Evolutionary conservation across 1,139 yeast genomes (phyloP), one percentile per base, ranked within the genome.

Genomic region (Kluyveromyces marxianus): DNA sequence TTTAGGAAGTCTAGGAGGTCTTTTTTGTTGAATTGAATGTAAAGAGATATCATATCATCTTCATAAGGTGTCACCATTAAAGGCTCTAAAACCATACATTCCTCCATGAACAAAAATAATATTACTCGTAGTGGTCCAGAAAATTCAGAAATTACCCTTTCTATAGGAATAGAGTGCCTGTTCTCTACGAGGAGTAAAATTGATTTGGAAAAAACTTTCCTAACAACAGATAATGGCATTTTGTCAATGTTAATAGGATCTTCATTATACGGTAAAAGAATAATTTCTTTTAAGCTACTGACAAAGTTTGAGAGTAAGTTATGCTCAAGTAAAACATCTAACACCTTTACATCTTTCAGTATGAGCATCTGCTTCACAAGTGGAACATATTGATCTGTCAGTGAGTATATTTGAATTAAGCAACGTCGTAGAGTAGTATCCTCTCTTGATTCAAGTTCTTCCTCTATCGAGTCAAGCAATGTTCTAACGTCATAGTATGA

Each of bases 361-460:
- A 62, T 63, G 7, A 83, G 69, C 54, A 86, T 66, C 58, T 85
- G 90, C 0, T 70, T 69, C 2, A 84, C 79, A 0, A 96, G 88
- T 34, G 74, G 72, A 5, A 69, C 66, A 2, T 83, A 85, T 38
- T 83, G 83, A 25, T 76, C 75, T 0, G 79, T 66, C 40, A 72
- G 69, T 7, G 82, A 68, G 53, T 82, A 83, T 7, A 88, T 57
- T 24, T 72, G 68, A 6, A 86, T 77, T 32, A 85, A 67, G n/a
- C 39, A 36, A 4, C 30, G 29, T 26, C 39, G 25, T 14, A 36
- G 30, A 4, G 4, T 36, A 4, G 24, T 14, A 4, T 7, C 8
- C 30, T 36, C 39, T 36, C n/a, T 59, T 14, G 63, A 56, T 33
- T 61, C 60, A 26, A 57, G 57, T 14, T 40, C 41, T 35, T 72